Evolutionary conservation across 2,329 filamentous ascomycete species (phyloP).

Genomic region (Aureobasidium sp.): DNA sequence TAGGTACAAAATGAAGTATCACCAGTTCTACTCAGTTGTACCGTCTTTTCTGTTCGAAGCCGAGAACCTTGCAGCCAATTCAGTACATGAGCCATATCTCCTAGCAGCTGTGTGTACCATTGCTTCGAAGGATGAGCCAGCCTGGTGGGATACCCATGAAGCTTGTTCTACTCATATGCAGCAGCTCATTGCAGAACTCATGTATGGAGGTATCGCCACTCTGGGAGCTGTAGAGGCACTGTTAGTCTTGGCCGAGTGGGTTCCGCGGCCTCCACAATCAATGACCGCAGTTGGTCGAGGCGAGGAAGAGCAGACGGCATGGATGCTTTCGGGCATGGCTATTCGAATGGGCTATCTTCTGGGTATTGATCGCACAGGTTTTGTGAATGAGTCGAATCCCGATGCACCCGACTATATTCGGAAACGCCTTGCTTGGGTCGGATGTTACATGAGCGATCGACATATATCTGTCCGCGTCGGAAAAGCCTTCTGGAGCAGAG

Average conservation of each 20-base stretch:
- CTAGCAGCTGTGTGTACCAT: slow-evolving; percentile 29
- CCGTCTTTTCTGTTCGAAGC: slow-evolving; percentile 27
- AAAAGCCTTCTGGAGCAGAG: slow-evolving; percentile 30
- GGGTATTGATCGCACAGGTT: slow-evolving; percentile 29
- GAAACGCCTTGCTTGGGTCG: slow-evolving; percentile 28
- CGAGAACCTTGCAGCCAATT: slow-evolving; percentile 23
- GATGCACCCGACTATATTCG: slow-evolving; percentile 27
- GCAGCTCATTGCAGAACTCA: slow-evolving; percentile 26
- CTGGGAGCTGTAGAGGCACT: slow-evolving; percentile 30
- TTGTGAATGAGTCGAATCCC: slow-evolving; percentile 25
- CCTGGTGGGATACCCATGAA: slow-evolving; percentile 29
- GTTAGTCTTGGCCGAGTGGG: slow-evolving; percentile 30
- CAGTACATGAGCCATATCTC: slow-evolving; percentile 27
- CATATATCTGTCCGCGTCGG: slow-evolving; percentile 30
- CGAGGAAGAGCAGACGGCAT: slow-evolving; percentile 29
- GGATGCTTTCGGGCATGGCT: slow-evolving; percentile 30
- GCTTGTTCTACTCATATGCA: slow-evolving; percentile 30
- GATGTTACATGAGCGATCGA: slow-evolving; percentile 29
- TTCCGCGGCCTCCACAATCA: slow-evolving; percentile 25
- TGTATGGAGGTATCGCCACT: slow-evolving; percentile 26
- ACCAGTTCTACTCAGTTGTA: slow-evolving; percentile 29
- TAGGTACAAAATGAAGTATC: slow-evolving; percentile 28
- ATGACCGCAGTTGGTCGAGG: slow-evolving; percentile 26
- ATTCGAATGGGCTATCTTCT: slow-evolving; percentile 30
- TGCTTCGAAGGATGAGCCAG: slow-evolving; percentile 28